A percentile compares a stretch with the other conserved stretches of the same genome.
These are phyloP conservation scores for Phlebiopsis gigantea DNA, from an alignment of 768 basidiomycete species.

Conservation along the genomic window DNA sequence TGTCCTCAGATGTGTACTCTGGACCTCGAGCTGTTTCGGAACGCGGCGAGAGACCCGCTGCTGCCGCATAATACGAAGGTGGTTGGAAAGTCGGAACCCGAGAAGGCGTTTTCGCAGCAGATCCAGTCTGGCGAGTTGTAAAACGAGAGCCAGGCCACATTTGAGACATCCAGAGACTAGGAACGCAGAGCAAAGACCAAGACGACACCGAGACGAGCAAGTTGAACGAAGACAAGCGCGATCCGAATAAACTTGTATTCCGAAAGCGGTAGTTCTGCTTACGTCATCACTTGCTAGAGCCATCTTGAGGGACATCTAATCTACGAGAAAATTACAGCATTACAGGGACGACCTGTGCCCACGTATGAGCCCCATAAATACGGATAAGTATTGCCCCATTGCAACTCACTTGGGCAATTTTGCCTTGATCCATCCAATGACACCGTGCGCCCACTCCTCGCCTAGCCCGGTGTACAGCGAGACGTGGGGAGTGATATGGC, in stretches of 20 bases:
- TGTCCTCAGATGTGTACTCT: background rate
- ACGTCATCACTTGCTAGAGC: background rate
- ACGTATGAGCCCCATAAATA: background rate
- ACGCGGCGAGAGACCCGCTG: constrained; percentile 20
- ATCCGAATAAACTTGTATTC: background rate
- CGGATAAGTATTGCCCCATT: background rate
- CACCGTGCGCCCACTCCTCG: constrained; percentile 56
- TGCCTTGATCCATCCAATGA: constrained; percentile 22
- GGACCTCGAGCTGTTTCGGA: background rate
- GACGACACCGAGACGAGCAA: background rate
- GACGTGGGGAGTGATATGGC: constrained; percentile 55
- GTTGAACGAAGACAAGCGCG: background rate
- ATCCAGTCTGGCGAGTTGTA: background rate
- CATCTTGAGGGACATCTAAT: no score
- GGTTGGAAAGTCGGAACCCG: constrained; percentile 27
- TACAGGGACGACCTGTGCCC: constrained; percentile 1
- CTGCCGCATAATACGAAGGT: constrained; percentile 33
- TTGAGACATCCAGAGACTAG: background rate
- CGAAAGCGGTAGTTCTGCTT: background rate
- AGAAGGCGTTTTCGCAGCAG: background rate
- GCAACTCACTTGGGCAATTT: background rate
- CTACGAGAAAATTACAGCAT: background rate
- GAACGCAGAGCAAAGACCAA: background rate
- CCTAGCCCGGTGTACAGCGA: constrained; percentile 49
- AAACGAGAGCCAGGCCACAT: constrained; percentile 2